A percentile compares a stretch with the other conserved stretches of the same genome.
phyloP scores from a whole-genome alignment of 768 basidiomycete species.

The Suillus weaverae region DNA sequence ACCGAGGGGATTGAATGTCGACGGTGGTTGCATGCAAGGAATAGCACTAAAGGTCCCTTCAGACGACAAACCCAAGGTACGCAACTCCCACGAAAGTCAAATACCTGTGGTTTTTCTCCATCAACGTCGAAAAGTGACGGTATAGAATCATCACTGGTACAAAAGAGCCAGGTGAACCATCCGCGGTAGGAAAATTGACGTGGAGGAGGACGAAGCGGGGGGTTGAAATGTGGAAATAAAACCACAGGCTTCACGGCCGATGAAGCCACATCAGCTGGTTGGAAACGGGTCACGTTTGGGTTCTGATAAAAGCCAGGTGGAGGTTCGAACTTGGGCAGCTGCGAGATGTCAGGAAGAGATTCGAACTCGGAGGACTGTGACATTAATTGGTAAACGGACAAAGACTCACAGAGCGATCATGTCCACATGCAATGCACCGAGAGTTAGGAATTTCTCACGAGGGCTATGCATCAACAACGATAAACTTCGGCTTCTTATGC shows the following conservation, averaged over 20 bases:
- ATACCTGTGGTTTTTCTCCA: not conserved
- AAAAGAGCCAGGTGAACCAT: not conserved
- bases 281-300: not conserved
- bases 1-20: not conserved
- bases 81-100: not conserved
- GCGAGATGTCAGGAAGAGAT: too few relatives aligned
- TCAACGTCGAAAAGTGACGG: not conserved
- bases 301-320: not conserved
- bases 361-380: too few relatives aligned
- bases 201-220: not conserved
- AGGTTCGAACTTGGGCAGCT: not conserved
- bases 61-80: not conserved
- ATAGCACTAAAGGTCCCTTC: not conserved
- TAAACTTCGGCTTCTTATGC: too few relatives aligned
- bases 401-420: too few relatives aligned
- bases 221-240: not conserved
- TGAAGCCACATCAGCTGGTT: not conserved
- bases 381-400: too few relatives aligned
- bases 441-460: too few relatives aligned
- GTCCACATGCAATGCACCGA: too few relatives aligned
- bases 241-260: not conserved
- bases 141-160: not conserved
- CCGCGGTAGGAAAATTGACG: not conserved
- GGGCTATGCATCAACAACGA: too few relatives aligned
- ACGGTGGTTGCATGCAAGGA: not conserved